These are phyloP conservation scores for Mycosphaerella sp. DNA, from an alignment of 2,329 filamentous ascomycete genomes.

Conservation along the genomic window DNA sequence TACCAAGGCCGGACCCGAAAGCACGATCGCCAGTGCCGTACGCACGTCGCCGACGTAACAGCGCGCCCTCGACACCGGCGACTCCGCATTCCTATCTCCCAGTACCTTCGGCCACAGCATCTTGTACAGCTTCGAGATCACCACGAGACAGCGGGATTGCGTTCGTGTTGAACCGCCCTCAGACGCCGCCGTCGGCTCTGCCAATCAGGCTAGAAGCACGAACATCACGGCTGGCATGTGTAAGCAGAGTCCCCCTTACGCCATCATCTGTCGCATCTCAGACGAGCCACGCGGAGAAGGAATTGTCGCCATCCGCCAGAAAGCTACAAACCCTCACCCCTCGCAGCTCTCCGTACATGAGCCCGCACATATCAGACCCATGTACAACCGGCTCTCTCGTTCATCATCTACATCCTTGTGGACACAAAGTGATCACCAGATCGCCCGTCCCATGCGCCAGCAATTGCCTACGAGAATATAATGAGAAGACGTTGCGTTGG, in stretches of 20 bases:
- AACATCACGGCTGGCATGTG: not conserved
- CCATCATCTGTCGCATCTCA: not conserved
- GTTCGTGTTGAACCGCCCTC: not conserved
- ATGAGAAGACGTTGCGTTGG: not conserved
- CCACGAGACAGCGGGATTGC: not conserved
- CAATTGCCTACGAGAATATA: slow-evolving; percentile 14
- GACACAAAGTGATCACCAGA: slow-evolving; percentile 20
- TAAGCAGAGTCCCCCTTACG: not conserved
- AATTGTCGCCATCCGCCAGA: not conserved
- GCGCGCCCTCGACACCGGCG: not conserved
- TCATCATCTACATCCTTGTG: slow-evolving; percentile 16
- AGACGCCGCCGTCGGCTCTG: not conserved
- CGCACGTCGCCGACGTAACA: not conserved
- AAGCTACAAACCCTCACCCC: not conserved
- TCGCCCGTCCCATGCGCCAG: slow-evolving; percentile 13
- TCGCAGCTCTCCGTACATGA: not conserved
- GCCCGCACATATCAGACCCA: slow-evolving; percentile 11
- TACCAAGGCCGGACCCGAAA: not conserved
- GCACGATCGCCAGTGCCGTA: not conserved
- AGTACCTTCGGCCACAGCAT: not conserved
- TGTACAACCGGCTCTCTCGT: slow-evolving; percentile 10
- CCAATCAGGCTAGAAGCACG: not conserved
- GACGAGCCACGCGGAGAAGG: not conserved
- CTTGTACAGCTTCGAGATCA: not conserved
- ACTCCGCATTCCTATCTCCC: not conserved